Base-by-base conservation (phyloP, 371 early-diverging fungal genomes). In the Mortierella polycephala region DNA sequence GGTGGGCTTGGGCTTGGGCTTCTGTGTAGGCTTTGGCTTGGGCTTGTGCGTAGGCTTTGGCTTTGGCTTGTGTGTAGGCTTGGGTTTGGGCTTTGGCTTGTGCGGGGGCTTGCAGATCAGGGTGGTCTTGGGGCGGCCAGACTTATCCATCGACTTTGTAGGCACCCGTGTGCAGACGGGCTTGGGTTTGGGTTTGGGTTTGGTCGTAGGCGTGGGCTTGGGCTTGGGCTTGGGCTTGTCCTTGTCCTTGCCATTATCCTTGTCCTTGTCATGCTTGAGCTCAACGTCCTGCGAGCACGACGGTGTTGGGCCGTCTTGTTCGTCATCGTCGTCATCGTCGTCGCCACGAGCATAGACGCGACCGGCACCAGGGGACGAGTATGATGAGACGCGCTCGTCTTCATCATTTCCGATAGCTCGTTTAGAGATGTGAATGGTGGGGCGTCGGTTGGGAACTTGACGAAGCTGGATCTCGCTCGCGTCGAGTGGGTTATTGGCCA, bases 191-290 rank as follows among this genome's bases (percentile, higher is more conserved):
- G 57, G 57, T 61, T 65, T 40, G 55, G 44, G 12, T 40, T 23
- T 23, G 65, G 58, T 21, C 41, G 37, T 18, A 7, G 54, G 47
- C 40, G 53, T 54, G 40, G 57, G 14, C 53, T 50, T 61, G 21
- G 64, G 45, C 54, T 64, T 64, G 30, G 30, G 62, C 57, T 57
- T 62, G 37, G 46, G 63, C 63, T 70, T 63, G 13, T 39, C n/a
- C 8, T 44, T 41, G 16, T 53, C 54, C 55, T 53, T 55, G 41
- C 23, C 42, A 21, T 42, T 40, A 16, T 0, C 42, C 54, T 3
- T 39, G 8, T 57, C 14, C 61, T 61, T 67, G 9, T 55, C 47
- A 30, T 46, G 47, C 39, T 57, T 16, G 16, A 39, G 64, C 21
- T 63, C 46, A 66, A 30, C 58, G 66, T 30, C 50, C 58, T 9